Evolutionary conservation across 768 basidiomycete species (phyloP).

Genomic region (Boletus huronensis): DNA sequence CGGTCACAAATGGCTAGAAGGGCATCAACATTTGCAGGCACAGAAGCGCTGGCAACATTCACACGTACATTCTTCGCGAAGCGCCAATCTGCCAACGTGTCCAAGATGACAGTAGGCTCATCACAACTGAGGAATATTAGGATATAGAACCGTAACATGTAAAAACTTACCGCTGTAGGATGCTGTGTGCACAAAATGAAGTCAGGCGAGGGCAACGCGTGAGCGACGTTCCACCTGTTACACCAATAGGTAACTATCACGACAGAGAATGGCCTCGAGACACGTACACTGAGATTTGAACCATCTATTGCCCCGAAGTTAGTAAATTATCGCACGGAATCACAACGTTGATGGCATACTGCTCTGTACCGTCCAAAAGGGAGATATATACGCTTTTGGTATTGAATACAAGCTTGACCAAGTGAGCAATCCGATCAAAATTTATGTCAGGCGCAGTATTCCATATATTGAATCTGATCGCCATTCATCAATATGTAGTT

Average conservation of each 20-base stretch:
- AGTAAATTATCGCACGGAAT: slow-evolving; percentile 5
- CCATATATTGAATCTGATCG: slow-evolving; percentile 79
- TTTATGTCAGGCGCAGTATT: slow-evolving; percentile 82
- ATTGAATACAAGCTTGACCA: slow-evolving; percentile 90
- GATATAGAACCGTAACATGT: neutral
- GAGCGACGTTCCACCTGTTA: slow-evolving; percentile 44
- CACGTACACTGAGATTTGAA: slow-evolving; percentile 82
- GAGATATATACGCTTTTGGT: slow-evolving; percentile 83
- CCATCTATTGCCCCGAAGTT: slow-evolving; percentile 50
- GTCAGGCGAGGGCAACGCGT: slow-evolving; percentile 49
- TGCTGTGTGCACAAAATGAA: slow-evolving; percentile 82
- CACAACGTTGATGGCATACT: slow-evolving; percentile 46
- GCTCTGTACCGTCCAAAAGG: slow-evolving; percentile 78
- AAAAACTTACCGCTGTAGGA: slow-evolving; percentile 62
- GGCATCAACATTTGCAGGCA: neutral
- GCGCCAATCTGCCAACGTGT: slow-evolving; percentile 81
- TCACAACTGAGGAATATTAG: slow-evolving; percentile 51
- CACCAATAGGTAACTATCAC: neutral
- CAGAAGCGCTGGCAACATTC: neutral
- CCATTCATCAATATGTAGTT: neutral
- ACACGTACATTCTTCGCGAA: slow-evolving; percentile 74
- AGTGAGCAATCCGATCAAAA: slow-evolving; percentile 91
- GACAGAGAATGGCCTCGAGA: neutral
- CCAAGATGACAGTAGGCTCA: slow-evolving; percentile 84
- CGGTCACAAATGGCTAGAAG: slow-evolving; percentile 64